Evolutionary conservation across 306 rosid genomes (phyloP), one percentile per base, ranked within the genome.

Genomic region (Dalbergia cochinchinensis): DNA sequence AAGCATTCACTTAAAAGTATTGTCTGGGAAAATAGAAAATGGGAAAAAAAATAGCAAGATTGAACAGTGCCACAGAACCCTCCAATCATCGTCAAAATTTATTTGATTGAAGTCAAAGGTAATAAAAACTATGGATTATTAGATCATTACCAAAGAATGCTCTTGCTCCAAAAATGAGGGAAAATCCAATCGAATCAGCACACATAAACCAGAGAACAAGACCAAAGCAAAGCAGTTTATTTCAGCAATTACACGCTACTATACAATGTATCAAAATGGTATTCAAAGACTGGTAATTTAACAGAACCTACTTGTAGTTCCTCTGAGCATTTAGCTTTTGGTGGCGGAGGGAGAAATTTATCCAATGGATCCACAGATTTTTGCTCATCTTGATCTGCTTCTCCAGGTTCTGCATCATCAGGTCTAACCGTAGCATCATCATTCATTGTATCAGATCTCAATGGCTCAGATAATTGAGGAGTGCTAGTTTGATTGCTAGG

Each of bases 291-390:
- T 60, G 50, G 51, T 39, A 65, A 61, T 58, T 37, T 13, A 78
- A 72, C 50, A 70, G 66, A 85, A 76, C 91, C 85, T 84, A 91
- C 99, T 84, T 95, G 99, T 63, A 91, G 81, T 65, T 95, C 97
- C 76, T 89, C 97, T 0, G 94, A 90, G 87, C 99, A 93, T 88
- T 89, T 88, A 16, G 6, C 87, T 77, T 91, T 89, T 50, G 89
- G 86, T 13, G 94, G 96, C 14, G 96, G 89, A 72, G 94, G 98
- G 69, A 93, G 93, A 85, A 91, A 96, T 58, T 59, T 88, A 78
- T 89, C 90, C 79, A 95, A 85, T 2, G 90, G 90, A 70, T 88
- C 88, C 39, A 41, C 78, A 54, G 69, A 80, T 26, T 82, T 89
- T 60, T 83, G 78, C 44, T 87, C 92, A 82, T 87, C 93, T 16